Percentiles rank a stretch among this genome's conserved stretches.
These are phyloP conservation scores for Daedalea quercina DNA, from an alignment of 768 basidiomycete genomes.

Conservation along the genomic window DNA sequence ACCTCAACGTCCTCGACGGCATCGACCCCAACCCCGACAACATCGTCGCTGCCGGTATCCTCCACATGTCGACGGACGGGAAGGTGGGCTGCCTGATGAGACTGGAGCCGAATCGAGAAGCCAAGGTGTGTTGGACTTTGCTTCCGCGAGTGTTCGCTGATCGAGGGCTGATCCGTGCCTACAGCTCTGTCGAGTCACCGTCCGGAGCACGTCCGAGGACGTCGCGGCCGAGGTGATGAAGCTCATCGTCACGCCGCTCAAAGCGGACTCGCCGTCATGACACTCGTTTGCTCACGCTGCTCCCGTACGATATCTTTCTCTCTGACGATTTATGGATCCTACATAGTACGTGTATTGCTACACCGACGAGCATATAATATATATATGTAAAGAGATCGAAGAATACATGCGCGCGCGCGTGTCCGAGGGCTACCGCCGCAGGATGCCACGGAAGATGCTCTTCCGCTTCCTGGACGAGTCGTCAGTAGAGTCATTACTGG, in stretches of 20 bases:
- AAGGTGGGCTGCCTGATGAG: constrained; percentile 94
- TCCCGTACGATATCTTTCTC: background rate
- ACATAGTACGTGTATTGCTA: constrained; percentile 6
- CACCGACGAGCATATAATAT: background rate
- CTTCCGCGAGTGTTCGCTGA: background rate
- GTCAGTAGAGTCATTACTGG: constrained; percentile 10
- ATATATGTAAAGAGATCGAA: constrained; percentile 1
- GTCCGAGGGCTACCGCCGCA: constrained; percentile 27
- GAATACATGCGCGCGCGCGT: background rate
- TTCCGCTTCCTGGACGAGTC: constrained; percentile 24
- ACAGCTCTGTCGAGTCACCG: constrained; percentile 87
- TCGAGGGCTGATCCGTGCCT: background rate
- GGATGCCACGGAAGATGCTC: constrained; percentile 35
- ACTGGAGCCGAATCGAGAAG: constrained; percentile 91
- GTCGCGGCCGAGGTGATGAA: constrained; percentile 71
- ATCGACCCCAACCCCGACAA: constrained; percentile 96
- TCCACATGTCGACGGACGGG: constrained; percentile 86
- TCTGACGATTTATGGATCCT: background rate
- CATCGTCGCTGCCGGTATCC: constrained; percentile 89
- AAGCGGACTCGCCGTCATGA: constrained; percentile 14
- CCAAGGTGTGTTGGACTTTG: constrained; percentile 56
- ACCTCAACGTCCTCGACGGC: constrained; percentile 69
- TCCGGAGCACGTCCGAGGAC: constrained; percentile 91
- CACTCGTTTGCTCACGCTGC: background rate
- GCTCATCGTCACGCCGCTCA: constrained; percentile 35